phyloP scores from a whole-genome alignment of 106 monocot genomes.

The Dendrobium chrysotoxum region DNA sequence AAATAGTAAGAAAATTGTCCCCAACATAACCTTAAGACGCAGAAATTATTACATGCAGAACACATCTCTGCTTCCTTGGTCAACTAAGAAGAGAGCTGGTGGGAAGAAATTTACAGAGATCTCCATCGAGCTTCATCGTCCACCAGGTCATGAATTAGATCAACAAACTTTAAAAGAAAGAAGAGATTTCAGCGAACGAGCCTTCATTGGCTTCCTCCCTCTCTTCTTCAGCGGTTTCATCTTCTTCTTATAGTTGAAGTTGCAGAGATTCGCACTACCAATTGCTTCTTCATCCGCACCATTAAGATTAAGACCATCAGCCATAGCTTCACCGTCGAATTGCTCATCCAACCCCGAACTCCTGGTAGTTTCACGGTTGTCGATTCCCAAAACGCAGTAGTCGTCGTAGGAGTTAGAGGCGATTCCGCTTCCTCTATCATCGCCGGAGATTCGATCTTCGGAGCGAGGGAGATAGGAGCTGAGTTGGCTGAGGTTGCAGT shows the following conservation, averaged over 20 bases:
- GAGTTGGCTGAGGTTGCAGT: conserved; percentile 51
- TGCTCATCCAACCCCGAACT: no score
- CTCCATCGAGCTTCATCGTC: no score
- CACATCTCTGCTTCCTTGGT: no score
- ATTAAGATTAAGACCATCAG: neutral
- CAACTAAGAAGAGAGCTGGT: no score
- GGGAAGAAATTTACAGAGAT: no score
- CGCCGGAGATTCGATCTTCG: no score
- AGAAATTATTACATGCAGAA: no score
- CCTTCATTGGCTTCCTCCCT: conserved; percentile 8
- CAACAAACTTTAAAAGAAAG: neutral
- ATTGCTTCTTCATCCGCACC: neutral
- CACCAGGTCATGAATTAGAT: no score
- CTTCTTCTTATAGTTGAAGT: neutral
- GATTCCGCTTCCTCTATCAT: neutral
- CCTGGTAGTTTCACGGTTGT: neutral
- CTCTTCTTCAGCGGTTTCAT: neutral
- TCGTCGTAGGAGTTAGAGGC: neutral
- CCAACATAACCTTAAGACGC: no score
- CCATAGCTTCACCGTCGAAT: neutral
- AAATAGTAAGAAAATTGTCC: no score
- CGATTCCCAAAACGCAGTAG: conserved; percentile 6
- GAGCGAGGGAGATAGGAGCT: conserved; percentile 22
- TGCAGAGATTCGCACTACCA: neutral
- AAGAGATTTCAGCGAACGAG: conserved; percentile 7